A percentile compares a stretch with the other conserved stretches of the same genome.
These are phyloP conservation scores for Suaeda aralocaspica DNA, from an alignment of 148 eudicot species.

Conservation along the genomic window DNA sequence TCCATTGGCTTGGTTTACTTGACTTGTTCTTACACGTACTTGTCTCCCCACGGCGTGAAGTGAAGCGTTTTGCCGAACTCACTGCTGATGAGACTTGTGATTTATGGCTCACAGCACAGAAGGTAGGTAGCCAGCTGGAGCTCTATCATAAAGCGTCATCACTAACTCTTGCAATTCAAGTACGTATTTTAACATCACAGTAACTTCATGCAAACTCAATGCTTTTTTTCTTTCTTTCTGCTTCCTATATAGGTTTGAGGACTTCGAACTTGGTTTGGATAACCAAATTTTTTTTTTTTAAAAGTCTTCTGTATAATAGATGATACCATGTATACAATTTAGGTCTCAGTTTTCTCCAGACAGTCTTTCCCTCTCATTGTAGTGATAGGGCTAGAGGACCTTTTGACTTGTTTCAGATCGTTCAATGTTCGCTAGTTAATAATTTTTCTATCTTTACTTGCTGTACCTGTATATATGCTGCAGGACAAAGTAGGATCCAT, in stretches of 20 bases:
- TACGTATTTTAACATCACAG: slow-evolving; percentile 29
- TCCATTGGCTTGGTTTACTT: slow-evolving; percentile 45
- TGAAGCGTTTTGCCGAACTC: slow-evolving; percentile 84
- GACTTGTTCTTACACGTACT: slow-evolving; percentile 72
- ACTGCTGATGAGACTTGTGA: slow-evolving; percentile 75
- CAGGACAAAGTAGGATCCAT: background rate
- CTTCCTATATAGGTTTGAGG: background rate
- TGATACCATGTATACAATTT: too few species aligned
- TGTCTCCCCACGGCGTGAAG: slow-evolving; percentile 90
- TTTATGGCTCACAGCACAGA: slow-evolving; percentile 78
- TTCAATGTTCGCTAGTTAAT: background rate
- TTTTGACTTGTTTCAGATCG: background rate
- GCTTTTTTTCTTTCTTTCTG: background rate
- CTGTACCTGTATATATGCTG: background rate
- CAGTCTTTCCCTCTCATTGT: background rate
- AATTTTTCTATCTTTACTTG: background rate
- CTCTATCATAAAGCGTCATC: slow-evolving; percentile 79
- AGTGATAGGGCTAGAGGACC: background rate
- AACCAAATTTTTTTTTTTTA: background rate
- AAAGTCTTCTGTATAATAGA: too few species aligned
- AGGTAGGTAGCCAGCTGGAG: slow-evolving; percentile 75
- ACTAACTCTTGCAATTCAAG: slow-evolving; percentile 77
- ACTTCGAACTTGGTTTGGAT: too few species aligned
- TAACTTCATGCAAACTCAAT: background rate
- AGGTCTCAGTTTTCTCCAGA: background rate